phyloP scores from a whole-genome alignment of 345 rosid species.

The Theobroma cacao region DNA sequence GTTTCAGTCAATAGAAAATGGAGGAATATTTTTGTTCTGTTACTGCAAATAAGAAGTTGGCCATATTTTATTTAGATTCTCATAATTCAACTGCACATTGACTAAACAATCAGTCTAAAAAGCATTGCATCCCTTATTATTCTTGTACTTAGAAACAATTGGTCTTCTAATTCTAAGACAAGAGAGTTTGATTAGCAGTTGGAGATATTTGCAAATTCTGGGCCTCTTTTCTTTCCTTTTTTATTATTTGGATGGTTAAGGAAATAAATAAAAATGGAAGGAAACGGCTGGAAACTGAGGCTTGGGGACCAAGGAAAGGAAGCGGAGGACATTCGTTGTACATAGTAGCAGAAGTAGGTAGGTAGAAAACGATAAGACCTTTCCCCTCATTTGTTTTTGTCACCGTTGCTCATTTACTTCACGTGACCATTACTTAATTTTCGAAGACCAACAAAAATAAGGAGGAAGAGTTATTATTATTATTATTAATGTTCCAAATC shows the following conservation, averaged over 20 bases:
- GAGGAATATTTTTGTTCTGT: not conserved
- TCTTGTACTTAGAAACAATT: too few species aligned
- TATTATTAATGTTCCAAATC: too few species aligned
- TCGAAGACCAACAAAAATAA: not conserved
- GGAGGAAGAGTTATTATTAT: not conserved
- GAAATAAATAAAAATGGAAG: too few species aligned
- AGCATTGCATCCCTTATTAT: not conserved
- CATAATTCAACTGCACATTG: not conserved
- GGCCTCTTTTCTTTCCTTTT: too few species aligned
- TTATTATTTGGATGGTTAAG: too few species aligned
- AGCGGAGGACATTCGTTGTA: not conserved
- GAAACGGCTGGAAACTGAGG: not conserved
- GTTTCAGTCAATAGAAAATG: not conserved
- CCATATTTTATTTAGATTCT: not conserved
- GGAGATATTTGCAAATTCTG: too few species aligned
- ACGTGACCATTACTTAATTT: not conserved
- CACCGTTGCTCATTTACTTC: constrained; percentile 3
- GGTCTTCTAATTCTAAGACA: too few species aligned
- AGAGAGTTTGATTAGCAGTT: not conserved
- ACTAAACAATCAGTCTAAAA: not conserved
- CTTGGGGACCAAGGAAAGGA: not conserved
- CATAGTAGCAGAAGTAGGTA: not conserved
- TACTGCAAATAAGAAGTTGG: not conserved
- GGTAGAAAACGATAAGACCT: not conserved
- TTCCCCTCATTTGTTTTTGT: not conserved